phyloP scores from a whole-genome alignment of 1,284 basidiomycete genomes.

The Sporisorium exsertum region DNA sequence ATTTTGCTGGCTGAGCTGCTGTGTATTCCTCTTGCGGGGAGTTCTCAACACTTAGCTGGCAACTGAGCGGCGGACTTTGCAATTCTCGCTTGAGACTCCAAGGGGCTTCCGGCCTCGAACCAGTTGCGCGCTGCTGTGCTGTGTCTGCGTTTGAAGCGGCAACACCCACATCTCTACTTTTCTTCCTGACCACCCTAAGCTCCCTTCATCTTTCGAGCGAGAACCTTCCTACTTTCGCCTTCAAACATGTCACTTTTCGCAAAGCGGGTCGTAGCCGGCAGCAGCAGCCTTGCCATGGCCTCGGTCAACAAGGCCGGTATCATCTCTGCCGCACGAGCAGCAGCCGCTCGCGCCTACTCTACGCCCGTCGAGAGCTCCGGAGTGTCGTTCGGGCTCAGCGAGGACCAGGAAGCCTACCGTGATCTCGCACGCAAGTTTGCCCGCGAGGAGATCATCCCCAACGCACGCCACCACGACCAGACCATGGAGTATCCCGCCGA shows the following conservation, averaged over 20 bases:
- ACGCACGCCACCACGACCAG: slow-evolving; percentile 70
- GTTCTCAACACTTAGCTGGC: neutral
- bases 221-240: neutral
- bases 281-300: slow-evolving; percentile 44
- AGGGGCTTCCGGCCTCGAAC: neutral
- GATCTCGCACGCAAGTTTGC: slow-evolving; percentile 73
- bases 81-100: slow-evolving; percentile 11
- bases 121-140: neutral
- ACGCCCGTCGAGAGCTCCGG: slow-evolving; percentile 40
- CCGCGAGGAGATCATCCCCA: slow-evolving; percentile 72
- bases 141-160: neutral
- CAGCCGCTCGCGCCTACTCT: slow-evolving; percentile 32
- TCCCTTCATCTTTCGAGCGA: neutral
- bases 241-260: slow-evolving; percentile 44
- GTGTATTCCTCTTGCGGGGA: slow-evolving; percentile 12
- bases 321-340: slow-evolving; percentile 19
- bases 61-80: neutral
- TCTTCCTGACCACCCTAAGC: slow-evolving; percentile 1
- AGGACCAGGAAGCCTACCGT: slow-evolving; percentile 70
- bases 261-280: slow-evolving; percentile 37
- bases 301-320: slow-evolving; percentile 19
- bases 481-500: slow-evolving; percentile 72
- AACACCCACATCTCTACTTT: no score
- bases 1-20: neutral
- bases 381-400: slow-evolving; percentile 66